Evolutionary conservation across 805 yeast species (phyloP).

Genomic region (Ogataea thermomethanolica): DNA sequence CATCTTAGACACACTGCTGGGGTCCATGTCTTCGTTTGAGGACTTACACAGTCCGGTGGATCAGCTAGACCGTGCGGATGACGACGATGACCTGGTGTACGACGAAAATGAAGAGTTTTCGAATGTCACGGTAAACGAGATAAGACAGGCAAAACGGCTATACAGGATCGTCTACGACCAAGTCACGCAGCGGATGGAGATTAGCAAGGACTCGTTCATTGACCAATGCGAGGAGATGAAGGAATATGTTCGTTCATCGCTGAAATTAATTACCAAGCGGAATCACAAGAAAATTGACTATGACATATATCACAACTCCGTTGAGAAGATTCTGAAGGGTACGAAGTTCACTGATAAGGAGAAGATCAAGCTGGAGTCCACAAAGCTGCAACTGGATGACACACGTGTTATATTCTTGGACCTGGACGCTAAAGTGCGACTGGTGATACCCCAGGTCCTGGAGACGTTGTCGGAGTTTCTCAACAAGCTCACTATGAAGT

Average conservation of each 20-base stretch:
- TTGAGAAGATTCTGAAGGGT: slow-evolving; percentile 38
- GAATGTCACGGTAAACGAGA: slow-evolving; percentile 28
- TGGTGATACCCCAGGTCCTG: slow-evolving; percentile 45
- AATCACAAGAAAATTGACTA: slow-evolving; percentile 41
- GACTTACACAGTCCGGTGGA: slow-evolving; percentile 36
- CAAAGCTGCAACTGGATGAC: slow-evolving; percentile 33
- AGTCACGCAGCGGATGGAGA: slow-evolving; percentile 22
- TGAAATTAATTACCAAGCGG: slow-evolving; percentile 43
- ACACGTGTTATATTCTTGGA: slow-evolving; percentile 32
- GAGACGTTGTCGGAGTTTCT: slow-evolving; percentile 47
- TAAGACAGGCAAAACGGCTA: slow-evolving; percentile 28
- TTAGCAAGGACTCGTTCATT: slow-evolving; percentile 29
- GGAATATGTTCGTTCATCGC: slow-evolving; percentile 33
- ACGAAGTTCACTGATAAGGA: slow-evolving; percentile 38
- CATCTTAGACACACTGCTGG: slow-evolving; percentile 34
- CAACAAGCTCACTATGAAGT: slow-evolving; percentile 37
- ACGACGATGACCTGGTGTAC: slow-evolving; percentile 14
- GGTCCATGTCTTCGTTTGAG: slow-evolving; percentile 32
- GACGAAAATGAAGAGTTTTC: slow-evolving; percentile 30
- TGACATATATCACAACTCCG: slow-evolving; percentile 36
- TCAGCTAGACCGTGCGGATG: slow-evolving; percentile 4
- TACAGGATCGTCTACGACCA: slow-evolving; percentile 24
- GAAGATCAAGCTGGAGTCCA: slow-evolving; percentile 30
- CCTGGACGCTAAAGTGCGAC: slow-evolving; percentile 38
- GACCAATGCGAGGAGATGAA: slow-evolving; percentile 39